Conservation (phyloP, 257 asterid species). For the Capsicum pubescens region DNA sequence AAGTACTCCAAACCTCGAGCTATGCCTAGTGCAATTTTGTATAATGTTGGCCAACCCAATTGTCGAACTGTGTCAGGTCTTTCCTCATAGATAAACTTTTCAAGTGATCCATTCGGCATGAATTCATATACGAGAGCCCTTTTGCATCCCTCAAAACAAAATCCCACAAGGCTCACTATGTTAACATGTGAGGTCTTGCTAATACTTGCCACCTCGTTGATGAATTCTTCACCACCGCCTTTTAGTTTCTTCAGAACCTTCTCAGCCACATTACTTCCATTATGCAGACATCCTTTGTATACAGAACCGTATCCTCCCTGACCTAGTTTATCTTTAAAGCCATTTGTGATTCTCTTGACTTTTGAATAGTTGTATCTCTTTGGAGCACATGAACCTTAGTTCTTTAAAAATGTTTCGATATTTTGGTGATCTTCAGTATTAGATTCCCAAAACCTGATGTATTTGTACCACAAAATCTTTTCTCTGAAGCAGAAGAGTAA, state of each 20-base stretch:
- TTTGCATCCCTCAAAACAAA: not conserved
- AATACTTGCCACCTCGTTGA: conserved; percentile 51
- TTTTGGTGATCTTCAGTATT: conserved; percentile 15
- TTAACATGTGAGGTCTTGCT: conserved; percentile 54
- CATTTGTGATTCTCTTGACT: not conserved
- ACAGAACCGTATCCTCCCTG: not conserved
- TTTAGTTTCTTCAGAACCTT: conserved; percentile 34
- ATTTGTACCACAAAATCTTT: not conserved
- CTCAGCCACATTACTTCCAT: conserved; percentile 4
- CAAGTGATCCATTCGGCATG: conserved; percentile 52
- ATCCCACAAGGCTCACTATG: conserved; percentile 31
- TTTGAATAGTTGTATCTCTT: conserved; percentile 21
- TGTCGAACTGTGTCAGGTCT: not conserved
- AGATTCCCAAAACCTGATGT: not conserved
- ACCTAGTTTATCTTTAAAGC: not conserved
- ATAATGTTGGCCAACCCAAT: conserved; percentile 28
- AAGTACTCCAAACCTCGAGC: conserved; percentile 44
- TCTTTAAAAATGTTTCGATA: conserved; percentile 27
- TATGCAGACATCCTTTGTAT: not conserved
- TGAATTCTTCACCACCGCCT: conserved; percentile 43
- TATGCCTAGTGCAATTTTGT: conserved; percentile 42
- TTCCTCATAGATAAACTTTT: conserved; percentile 31
- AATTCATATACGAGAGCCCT: conserved; percentile 49
- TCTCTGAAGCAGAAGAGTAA: conserved; percentile 1
- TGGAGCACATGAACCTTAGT: conserved; percentile 7